Base-by-base conservation (phyloP, 306 rosid species). In the Dryas alaskensis region DNA sequence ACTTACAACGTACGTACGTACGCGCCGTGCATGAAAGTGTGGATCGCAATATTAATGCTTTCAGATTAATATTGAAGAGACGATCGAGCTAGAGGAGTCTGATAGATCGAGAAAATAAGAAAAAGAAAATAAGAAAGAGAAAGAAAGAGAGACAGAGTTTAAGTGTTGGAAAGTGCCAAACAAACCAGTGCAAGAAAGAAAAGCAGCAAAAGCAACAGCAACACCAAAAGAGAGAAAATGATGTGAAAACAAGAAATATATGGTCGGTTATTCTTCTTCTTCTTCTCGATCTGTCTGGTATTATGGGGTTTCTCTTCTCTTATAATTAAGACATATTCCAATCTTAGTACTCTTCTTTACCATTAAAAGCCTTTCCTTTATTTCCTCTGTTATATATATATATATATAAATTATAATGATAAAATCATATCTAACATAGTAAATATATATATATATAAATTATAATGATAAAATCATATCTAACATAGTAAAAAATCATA, bases 161-260 rank as follows among this genome's bases (percentile, higher is more conserved):
- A 44, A 78, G 85, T 70, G 85, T 87, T 77, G 84, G 88, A 83
- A 81, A 88, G 96, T 77, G 86, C 71, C 80, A 86, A 87, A 84
- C 80, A 73, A 78, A 70, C 49, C 50, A 52, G 61, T 44, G 69
- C 67, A 80, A 73, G 82, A 65, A 72, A 79, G 73, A 75, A 83
- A 80, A 83, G 79, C 84, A 25, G 73, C 63, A 79, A 53, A 45
- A 76, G 78, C 83, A 78, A 83, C 78, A 87, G 85, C 70, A 78
- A 83, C 78, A 87, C 82, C 70, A 73, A 70, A 60, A 77, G 83
- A 82, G 70, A 75, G 59, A 65, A 73, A 78, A 80, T 82, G 86
- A 80, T 85, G 89, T 84, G 85, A 88, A 80, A 81, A 75, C 78
- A 67, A 81, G 73, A 61, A 74, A 75, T 31, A 31, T 31, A 73